Evolutionary conservation across 202 grass and related monocot genomes (phyloP), one percentile per base, ranked within the genome.

Genomic region (Saccharum hybrid): DNA sequence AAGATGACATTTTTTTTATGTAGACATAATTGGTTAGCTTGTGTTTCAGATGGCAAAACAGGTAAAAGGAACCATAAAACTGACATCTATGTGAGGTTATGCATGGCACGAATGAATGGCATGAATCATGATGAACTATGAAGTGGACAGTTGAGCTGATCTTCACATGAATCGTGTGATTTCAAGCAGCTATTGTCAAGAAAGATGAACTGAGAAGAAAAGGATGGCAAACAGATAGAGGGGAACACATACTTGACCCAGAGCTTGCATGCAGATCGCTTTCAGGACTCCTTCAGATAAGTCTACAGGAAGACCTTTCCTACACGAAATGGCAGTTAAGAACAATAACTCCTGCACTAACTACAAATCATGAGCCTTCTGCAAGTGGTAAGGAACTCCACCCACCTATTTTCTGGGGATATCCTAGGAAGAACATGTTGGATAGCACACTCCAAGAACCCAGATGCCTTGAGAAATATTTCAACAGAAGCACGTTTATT

Each of bases 271-370:
- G 82, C 84, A 83, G 63, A 87, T 74, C 80, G 92, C 82, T 83
- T 57, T 88, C 75, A 94, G 75, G 30, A 90, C 71, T 57, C 70
- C 87, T 91, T 94, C 87, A 78, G 85, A 43, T 68, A 94, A 82
- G 81, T 94, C 92, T 31, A 90, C 75, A 59, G 89, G 92, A 75
- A 94, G 92, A 89, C 86, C 84, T 91, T 89, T 91, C 92, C 87
- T 91, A 88, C 89, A 91, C 68, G 75, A 83, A 80, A 87, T 80
- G 72, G 78, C 64, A 86, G 81, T 57, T 19, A 77, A 42, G 28
- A 88, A 63, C 59, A 68, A 60, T 82, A 88, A 83, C 81, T 60
- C 36, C 82, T 78, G 59, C 37, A 57, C 62, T 62, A 69, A 74
- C 75, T 30, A 73, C 61, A 68, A 61, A 71, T 49, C 22, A 59